Conservation (phyloP, 1,284 basidiomycete species). For the Sparassis latifolia region DNA sequence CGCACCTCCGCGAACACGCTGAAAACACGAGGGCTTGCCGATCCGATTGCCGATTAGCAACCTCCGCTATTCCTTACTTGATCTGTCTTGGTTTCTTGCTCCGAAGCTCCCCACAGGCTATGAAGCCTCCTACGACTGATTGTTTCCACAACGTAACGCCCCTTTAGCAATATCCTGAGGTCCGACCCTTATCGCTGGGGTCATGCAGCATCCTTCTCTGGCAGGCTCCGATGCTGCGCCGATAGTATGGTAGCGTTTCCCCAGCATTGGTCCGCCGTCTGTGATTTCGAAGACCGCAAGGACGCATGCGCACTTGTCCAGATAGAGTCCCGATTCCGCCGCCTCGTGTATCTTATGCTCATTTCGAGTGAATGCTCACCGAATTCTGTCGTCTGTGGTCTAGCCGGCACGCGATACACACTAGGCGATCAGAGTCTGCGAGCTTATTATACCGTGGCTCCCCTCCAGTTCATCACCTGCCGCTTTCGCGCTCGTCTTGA, state of each 20-base stretch:
- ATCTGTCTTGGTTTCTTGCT: conserved; percentile 3
- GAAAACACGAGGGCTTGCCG: conserved; percentile 8
- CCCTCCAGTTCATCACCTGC: conserved; percentile 12
- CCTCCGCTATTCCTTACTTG: conserved; percentile 2
- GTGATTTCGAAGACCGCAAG: conserved; percentile 13
- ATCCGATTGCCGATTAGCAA: conserved; percentile 8
- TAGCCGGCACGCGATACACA: conserved; percentile 26
- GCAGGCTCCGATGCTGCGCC: conserved; percentile 6
- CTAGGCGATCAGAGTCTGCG: conserved; percentile 24
- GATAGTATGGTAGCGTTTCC: conserved; percentile 15
- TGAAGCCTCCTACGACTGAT: background rate
- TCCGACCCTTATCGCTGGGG: conserved; percentile 1
- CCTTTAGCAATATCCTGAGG: background rate
- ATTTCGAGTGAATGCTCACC: conserved; percentile 18
- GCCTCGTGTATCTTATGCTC: conserved; percentile 17
- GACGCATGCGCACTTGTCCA: conserved; percentile 12
- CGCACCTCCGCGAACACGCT: conserved; percentile 6
- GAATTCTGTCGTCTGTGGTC: conserved; percentile 17
- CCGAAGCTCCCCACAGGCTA: background rate
- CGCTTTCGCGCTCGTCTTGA: conserved; percentile 21
- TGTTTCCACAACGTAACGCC: background rate
- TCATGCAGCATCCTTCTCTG: background rate
- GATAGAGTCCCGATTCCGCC: conserved; percentile 24
- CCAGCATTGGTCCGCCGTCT: conserved; percentile 13
- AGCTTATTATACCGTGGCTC: conserved; percentile 22